Base-by-base conservation (phyloP, 352 stramenopile genomes). In the Blastocystis sp. region DNA sequence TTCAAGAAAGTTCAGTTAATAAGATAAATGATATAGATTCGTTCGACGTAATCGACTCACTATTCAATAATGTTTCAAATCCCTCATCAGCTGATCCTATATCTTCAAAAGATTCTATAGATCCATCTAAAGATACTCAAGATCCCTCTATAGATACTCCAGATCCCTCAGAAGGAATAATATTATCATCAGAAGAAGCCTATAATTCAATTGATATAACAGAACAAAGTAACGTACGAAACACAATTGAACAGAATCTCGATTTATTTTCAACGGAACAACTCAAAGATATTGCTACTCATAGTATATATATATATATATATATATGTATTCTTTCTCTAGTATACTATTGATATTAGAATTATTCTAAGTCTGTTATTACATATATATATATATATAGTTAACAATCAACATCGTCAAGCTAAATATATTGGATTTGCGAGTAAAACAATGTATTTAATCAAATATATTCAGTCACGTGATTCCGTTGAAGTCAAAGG, bases 321-420 rank as follows among this genome's bases (percentile, higher is more conserved):
- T 13, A 39, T n/a, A 39, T 44, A 24, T 19, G 9, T 25, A 16
- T 11, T 58, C 3, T 58, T 58, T 25, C 44, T 39, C 32, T 31
- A 31, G 24, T 16, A 43, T 4, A 21, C 31, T 37, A 18, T 59
- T 7, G 11, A 36, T 2, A 36, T 25, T 16, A 9, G 46, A 30
- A 23, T 40, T 2, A 44, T 49, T 18, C 49, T 49, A 7, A 16
- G 49, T 59, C 35, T 2, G 11, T 9, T 6, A 24, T 40, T 41
- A 36, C 0, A 18, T 2, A 2, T 3, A 4, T 1, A 5, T 21
- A 49, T 2, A 45, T 24, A 6, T 6, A n/a, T 52, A 59, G 49
- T 59, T n/a, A 59, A 59, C 37, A 6, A 48, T 7, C 49, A 59
- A 40, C 27, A 59, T 31, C 49, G 49, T 4, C 13, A 24, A 3